A percentile compares a stretch with the other conserved stretches of the same genome.
phyloP scores from a whole-genome alignment of 306 rosid genomes.

The Prunus persica region DNA sequence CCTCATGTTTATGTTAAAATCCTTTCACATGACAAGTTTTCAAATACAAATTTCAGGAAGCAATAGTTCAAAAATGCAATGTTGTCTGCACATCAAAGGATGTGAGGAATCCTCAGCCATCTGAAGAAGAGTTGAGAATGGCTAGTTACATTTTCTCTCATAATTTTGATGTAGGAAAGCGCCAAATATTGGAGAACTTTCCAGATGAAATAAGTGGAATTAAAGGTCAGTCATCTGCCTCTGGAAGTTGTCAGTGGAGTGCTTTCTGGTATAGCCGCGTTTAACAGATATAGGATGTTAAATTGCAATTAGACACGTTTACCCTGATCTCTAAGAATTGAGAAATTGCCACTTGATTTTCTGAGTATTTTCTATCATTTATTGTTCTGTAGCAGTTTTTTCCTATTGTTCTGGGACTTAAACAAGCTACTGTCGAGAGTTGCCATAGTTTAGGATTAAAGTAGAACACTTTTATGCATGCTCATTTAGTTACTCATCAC shows the following conservation, averaged over 20 bases:
- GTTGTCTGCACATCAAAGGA: slow-evolving; percentile 63
- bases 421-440: background rate
- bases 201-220: slow-evolving; percentile 37
- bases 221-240: slow-evolving; percentile 39
- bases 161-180: slow-evolving; percentile 40
- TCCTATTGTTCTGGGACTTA: background rate
- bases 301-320: background rate
- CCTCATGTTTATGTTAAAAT: background rate
- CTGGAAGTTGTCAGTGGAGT: background rate
- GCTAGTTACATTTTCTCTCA: slow-evolving; percentile 48
- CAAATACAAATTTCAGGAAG: slow-evolving; percentile 43
- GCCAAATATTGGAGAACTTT: slow-evolving; percentile 35
- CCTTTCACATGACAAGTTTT: background rate
- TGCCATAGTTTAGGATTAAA: background rate
- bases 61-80: slow-evolving; percentile 51
- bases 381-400: background rate
- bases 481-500: background rate
- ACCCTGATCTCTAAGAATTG: background rate
- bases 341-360: background rate
- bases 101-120: slow-evolving; percentile 49
- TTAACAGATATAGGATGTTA: background rate
- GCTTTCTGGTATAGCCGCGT: background rate
- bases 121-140: slow-evolving; percentile 35
- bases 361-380: background rate
- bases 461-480: background rate